Conservation (phyloP, 805 yeast genomes). For the Spathaspora gorwiae region DNA sequence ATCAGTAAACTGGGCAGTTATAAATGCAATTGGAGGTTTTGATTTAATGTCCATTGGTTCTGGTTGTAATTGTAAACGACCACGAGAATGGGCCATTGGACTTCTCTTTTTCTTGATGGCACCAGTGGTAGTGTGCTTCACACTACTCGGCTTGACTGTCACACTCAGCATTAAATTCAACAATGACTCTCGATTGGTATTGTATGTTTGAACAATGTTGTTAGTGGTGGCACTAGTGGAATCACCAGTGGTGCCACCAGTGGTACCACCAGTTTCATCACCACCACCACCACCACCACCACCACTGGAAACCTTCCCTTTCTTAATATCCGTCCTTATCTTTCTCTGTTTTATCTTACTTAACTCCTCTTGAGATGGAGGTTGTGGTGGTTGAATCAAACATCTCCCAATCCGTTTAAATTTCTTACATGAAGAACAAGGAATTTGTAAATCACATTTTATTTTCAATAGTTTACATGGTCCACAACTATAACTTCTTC, state of each 20-base stretch:
- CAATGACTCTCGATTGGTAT: neutral
- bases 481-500: constrained; percentile 54
- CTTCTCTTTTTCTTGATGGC: too few relatives aligned
- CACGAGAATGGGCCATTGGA: neutral
- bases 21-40: constrained; percentile 1
- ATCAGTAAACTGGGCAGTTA: neutral
- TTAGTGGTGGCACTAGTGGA: neutral
- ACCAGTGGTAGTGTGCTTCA: too few relatives aligned
- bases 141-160: neutral
- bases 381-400: constrained; percentile 38
- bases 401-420: constrained; percentile 37
- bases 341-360: constrained; percentile 26
- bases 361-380: constrained; percentile 38
- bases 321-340: constrained; percentile 14
- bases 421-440: constrained; percentile 43
- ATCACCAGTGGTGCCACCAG: neutral
- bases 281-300: too few relatives aligned
- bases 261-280: neutral
- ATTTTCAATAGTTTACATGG: constrained; percentile 52
- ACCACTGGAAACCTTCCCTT: constrained; percentile 3
- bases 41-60: neutral
- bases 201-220: neutral
- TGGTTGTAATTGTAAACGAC: constrained; percentile 2
- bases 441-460: constrained; percentile 46
- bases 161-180: neutral